Evolutionary conservation across 2,329 filamentous ascomycete species (phyloP).

Genomic region (Dothiorella sarmentorum): DNA sequence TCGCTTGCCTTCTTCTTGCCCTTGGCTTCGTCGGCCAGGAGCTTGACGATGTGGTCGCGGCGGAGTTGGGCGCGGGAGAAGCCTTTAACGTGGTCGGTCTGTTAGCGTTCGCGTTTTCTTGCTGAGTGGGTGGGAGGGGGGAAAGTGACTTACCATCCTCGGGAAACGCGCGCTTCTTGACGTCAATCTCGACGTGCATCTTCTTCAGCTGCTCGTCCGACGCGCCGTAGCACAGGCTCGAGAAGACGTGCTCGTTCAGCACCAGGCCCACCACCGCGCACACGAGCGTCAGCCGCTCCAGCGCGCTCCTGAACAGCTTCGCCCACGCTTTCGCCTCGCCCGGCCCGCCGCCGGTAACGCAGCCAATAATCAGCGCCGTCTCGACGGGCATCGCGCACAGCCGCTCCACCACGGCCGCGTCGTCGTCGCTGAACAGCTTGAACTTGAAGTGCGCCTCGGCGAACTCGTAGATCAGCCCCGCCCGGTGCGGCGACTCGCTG

Average conservation of each 20-base stretch:
- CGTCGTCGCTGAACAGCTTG: neutral
- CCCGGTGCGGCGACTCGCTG: neutral
- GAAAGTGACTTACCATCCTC: slow-evolving; percentile 4
- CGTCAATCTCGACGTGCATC: neutral
- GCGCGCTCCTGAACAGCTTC: neutral
- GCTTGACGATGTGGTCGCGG: neutral
- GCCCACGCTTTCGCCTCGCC: neutral
- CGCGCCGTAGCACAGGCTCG: slow-evolving; percentile 8
- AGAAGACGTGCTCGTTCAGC: slow-evolving; percentile 15
- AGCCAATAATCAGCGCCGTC: neutral
- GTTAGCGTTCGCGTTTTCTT: neutral
- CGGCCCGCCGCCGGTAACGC: neutral
- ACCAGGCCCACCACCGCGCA: slow-evolving; percentile 5
- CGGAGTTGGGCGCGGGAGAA: neutral
- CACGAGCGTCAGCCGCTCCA: neutral
- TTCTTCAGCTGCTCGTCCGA: neutral
- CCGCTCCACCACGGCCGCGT: neutral
- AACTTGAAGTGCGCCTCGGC: neutral
- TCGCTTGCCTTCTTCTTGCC: too few relatives aligned
- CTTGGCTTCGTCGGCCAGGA: neutral
- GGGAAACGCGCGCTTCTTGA: neutral
- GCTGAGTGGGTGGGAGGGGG: neutral
- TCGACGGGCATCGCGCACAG: neutral
- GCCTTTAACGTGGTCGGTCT: too few relatives aligned
- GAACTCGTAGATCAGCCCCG: neutral